Evolutionary conservation across 2,329 filamentous ascomycete genomes (phyloP), one percentile per base, ranked within the genome.

Genomic region (Fonsecaea pugnacius): DNA sequence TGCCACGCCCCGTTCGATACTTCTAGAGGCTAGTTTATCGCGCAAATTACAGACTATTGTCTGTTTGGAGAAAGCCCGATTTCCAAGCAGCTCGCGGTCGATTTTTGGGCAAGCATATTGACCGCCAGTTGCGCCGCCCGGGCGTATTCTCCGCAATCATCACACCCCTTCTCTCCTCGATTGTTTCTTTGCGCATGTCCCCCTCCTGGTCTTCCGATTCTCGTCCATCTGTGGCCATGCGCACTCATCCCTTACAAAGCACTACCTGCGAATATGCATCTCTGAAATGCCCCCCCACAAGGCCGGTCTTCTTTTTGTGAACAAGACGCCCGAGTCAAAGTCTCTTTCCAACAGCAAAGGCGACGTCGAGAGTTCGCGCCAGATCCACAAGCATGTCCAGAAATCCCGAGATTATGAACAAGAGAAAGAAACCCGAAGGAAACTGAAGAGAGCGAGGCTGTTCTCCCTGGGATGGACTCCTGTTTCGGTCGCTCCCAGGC

Each of bases 381-480:
- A 67, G 43, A 67, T 67, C 54, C 53, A 67, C 38, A 53, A 67
- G 33, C 65, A 67, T 62, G 65, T 61, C 21, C 65, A 67, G 52
- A 57, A 53, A 58, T 64, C 64, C 6, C 64, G 64, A 40, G 64
- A 67, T 48, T 63, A 64, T 14, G 46, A 53, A 33, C 48, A 62
- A 38, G 64, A 67, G 48, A 63, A 53, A 27, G 48, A 60, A 32
- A 61, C 40, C 33, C 54, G 48, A 53, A 58, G 38, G 38, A 60
- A 38, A n/a, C 9, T 64, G 48, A 67, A 53, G 33, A 55, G 48
- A 27, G 63, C 64, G 12, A 61, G 56, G 21, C 36, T 60, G 14
- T 52, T 57, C 30, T 62, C 60, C 21, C n/a, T 64, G 12, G 61
- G 61, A 52, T 67, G 64, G 64, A 50, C 35, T n/a, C 48, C 55